These are phyloP conservation scores for Trametes cingulata DNA, from an alignment of 768 basidiomycete genomes.

Conservation along the genomic window DNA sequence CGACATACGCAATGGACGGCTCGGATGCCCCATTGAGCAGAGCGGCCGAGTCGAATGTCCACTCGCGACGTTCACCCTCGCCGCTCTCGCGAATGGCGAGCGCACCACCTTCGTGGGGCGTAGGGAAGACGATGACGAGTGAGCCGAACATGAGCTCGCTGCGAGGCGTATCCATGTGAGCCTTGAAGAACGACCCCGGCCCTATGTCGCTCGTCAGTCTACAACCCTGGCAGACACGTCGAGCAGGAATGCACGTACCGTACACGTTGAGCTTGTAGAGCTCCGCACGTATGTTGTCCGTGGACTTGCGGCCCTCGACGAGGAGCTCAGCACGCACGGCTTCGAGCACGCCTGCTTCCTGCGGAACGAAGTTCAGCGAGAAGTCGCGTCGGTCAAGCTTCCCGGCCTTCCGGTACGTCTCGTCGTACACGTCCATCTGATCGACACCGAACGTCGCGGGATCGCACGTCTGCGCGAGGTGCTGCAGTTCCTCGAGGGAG, in stretches of 20 bases:
- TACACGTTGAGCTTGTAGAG: constrained; percentile 51
- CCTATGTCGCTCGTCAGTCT: constrained; percentile 22
- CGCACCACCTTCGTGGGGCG: constrained; percentile 45
- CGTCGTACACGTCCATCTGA: constrained; percentile 43
- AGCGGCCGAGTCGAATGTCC: constrained; percentile 41
- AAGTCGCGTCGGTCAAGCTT: constrained; percentile 44
- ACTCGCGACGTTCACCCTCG: constrained; percentile 26
- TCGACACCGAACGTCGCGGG: constrained; percentile 44
- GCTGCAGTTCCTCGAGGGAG: constrained; percentile 19
- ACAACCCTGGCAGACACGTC: background rate
- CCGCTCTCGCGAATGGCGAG: constrained; percentile 35
- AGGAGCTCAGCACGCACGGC: constrained; percentile 28
- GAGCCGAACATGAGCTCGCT: constrained; percentile 50
- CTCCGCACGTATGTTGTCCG: constrained; percentile 32
- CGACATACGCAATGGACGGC: constrained; percentile 37
- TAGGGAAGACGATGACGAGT: constrained; percentile 51
- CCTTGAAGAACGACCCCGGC: constrained; percentile 47
- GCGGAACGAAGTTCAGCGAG: constrained; percentile 34
- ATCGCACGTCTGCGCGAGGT: constrained; percentile 37
- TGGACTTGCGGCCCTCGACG: constrained; percentile 20
- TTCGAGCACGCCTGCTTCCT: constrained; percentile 32
- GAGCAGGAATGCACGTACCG: constrained; percentile 29
- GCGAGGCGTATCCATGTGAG: constrained; percentile 51
- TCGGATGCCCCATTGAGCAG: constrained; percentile 14
- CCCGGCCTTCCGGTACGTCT: constrained; percentile 45